phyloP scores from a whole-genome alignment of 2,329 filamentous ascomycete species.

The Rachicladosporium sp. region DNA sequence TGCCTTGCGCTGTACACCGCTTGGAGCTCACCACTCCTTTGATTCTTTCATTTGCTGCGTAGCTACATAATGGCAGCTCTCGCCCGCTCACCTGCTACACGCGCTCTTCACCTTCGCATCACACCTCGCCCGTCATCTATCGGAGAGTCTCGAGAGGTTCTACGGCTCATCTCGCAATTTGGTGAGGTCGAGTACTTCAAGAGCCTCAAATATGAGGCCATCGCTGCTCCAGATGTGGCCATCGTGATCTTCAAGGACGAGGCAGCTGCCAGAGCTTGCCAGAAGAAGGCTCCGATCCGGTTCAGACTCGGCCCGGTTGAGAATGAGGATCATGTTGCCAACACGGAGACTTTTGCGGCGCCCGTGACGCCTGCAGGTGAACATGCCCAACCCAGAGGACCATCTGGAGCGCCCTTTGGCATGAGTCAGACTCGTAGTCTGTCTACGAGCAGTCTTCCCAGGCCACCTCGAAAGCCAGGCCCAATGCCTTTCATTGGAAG shows the following conservation, averaged over 20 bases:
- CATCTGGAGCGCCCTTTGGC: no score
- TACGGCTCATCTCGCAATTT: slow-evolving; percentile 35
- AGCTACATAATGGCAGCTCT: slow-evolving; percentile 6
- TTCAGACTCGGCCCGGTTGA: slow-evolving; percentile 28
- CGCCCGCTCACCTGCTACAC: slow-evolving; percentile 23
- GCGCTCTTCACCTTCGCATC: slow-evolving; percentile 36
- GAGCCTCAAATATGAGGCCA: slow-evolving; percentile 35
- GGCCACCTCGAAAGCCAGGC: slow-evolving; percentile 5
- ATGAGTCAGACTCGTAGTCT: no score
- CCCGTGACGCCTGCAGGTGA: background rate
- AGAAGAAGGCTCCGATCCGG: slow-evolving; percentile 33
- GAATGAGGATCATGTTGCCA: background rate
- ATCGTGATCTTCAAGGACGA: slow-evolving; percentile 35
- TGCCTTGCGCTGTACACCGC: no score
- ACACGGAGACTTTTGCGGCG: no score
- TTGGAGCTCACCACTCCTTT: no score
- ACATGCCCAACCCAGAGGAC: no score
- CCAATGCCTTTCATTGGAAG: slow-evolving; percentile 8
- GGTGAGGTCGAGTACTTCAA: slow-evolving; percentile 38
- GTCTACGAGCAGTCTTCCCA: slow-evolving; percentile 3
- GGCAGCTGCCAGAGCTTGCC: slow-evolving; percentile 28
- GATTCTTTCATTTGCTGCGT: no score
- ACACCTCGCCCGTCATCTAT: slow-evolving; percentile 35
- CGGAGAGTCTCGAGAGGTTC: slow-evolving; percentile 37
- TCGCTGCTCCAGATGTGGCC: slow-evolving; percentile 28